A percentile compares a stretch with the other conserved stretches of the same genome.
These are phyloP conservation scores for Coniella vitis DNA, from an alignment of 2,329 filamentous ascomycete species.

Conservation along the genomic window DNA sequence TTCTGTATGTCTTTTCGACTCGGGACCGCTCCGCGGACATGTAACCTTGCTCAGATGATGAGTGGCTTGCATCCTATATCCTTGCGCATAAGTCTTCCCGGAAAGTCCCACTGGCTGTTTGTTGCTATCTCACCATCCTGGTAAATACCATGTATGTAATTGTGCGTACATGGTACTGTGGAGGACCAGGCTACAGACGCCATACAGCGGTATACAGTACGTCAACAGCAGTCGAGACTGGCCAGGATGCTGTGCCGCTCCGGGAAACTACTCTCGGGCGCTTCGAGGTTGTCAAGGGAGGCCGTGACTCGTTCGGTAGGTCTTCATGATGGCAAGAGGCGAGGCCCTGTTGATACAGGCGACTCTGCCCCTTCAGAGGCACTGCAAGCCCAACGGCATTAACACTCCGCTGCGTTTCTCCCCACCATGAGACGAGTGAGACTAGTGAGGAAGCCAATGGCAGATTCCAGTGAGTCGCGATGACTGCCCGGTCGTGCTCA, in stretches of 20 bases:
- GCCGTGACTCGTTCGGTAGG: neutral
- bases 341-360: neutral
- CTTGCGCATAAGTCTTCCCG: neutral
- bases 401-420: no score
- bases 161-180: neutral
- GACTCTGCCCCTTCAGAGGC: neutral
- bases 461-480: no score
- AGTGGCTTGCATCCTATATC: constrained; percentile 7
- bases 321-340: neutral
- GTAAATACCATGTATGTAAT: no score
- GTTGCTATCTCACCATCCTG: neutral
- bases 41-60: neutral
- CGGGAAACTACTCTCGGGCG: neutral
- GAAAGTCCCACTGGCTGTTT: neutral
- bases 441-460: no score
- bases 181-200: constrained; percentile 1
- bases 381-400: no score
- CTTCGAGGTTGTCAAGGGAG: constrained; percentile 1
- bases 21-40: neutral
- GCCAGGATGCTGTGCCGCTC: neutral
- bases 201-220: neutral
- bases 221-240: neutral
- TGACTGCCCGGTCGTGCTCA: no score
- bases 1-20: neutral
- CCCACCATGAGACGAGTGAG: no score